Evolutionary conservation across 2,329 filamentous ascomycete species (phyloP), one percentile per base, ranked within the genome.

Genomic region (Reticulascus tulasneorum): DNA sequence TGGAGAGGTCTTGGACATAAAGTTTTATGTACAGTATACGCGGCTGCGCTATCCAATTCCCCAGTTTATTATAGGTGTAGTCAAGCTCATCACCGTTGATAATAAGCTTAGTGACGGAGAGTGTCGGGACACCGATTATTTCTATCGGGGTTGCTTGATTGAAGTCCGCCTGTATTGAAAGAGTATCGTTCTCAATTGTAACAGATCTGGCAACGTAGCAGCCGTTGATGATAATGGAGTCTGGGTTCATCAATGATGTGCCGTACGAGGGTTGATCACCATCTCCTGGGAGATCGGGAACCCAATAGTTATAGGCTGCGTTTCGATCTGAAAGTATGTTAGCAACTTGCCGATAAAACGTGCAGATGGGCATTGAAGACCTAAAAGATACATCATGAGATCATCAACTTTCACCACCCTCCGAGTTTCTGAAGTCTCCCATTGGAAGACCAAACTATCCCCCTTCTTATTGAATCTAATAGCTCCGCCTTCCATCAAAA

Each of bases 251-350:
- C 12, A 58, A 30, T 0, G 60, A 62, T 3, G 48, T 60, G 22
- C 61, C 60, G 7, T 52, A 64, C 1, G 58, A 49, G 6, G 48
- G 36, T 38, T 30, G 3, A 39, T 34, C 35, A 6, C 50, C 47
- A 6, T 46, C 36, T 3, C 58, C 60, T 0, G 66, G 67, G 3
- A 78, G 51, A 32, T 82, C 73, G 3, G 81, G 62, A 0, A 78
- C 73, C 81, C 81, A 86, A 57, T 82, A 83, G 43, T 80, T 75
- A 57, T 85, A 86, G 0, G 81, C 82, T 10, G 73, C 64, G 43
- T 82, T 77, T 27, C 81, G 75, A 47, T 83, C 80, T 73, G 49
- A 17, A 23, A 42, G 5, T n/a, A 25, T 19, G 37, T 55, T 29
- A 31, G 19, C 9, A n/a, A n/a, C n/a, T n/a, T n/a, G n/a, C n/a